Conservation (phyloP, 1,284 basidiomycete genomes). For the Ganoderma lucidum region DNA sequence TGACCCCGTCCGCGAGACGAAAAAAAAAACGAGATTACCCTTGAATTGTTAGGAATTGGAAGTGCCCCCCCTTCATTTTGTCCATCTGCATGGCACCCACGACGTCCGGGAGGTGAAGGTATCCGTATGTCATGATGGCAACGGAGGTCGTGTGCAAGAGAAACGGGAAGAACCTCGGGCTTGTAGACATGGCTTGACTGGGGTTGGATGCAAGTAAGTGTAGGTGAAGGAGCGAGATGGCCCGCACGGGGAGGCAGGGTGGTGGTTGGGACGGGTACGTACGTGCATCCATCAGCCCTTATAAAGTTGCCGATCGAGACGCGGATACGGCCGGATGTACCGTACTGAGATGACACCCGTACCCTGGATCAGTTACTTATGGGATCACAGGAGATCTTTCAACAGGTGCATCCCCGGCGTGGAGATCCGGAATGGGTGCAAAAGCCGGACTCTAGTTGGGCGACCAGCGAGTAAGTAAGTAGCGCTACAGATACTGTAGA, state of each 20-base stretch:
- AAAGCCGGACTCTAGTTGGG: not conserved
- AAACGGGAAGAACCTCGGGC: conserved; percentile 21
- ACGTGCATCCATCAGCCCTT: not conserved
- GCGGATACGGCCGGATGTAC: not conserved
- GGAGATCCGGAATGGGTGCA: not conserved
- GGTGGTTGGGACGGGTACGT: not conserved
- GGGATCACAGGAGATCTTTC: not conserved
- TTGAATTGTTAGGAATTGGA: conserved; percentile 80
- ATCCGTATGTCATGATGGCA: conserved; percentile 58
- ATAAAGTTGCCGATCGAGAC: not conserved
- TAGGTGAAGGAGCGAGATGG: not conserved
- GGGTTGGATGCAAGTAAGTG: not conserved
- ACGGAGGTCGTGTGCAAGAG: conserved; percentile 52
- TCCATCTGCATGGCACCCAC: conserved; percentile 49
- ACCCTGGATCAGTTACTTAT: not conserved
- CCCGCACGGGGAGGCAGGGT: not conserved
- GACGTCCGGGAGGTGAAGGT: conserved; percentile 46
- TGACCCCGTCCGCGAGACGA: not conserved
- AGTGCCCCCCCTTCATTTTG: conserved; percentile 67
- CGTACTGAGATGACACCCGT: not conserved
- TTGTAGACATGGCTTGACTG: conserved; percentile 17
- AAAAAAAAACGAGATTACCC: conserved; percentile 51
- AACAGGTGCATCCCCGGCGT: not conserved
- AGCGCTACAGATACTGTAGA: no score
- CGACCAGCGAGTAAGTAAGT: no score